These are phyloP conservation scores for Trichoderma sp. DNA, from an alignment of 2,329 filamentous ascomycete genomes.

Conservation along the genomic window DNA sequence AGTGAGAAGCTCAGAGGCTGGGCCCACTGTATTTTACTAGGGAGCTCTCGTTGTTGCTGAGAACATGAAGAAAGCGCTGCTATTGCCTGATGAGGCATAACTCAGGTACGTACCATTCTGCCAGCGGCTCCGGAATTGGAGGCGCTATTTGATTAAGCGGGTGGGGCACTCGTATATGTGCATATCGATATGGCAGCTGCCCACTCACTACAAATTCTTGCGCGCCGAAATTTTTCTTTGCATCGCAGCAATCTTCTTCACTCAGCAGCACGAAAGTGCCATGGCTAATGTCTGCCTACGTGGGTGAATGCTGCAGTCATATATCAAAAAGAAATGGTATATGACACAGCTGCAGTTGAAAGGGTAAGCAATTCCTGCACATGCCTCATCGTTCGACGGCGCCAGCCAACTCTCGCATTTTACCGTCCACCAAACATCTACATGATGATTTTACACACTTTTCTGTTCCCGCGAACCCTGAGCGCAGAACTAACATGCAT, in stretches of 20 bases:
- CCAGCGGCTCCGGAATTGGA: background rate
- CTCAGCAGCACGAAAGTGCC: background rate
- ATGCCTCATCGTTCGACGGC: slow-evolving; percentile 8
- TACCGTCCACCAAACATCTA: background rate
- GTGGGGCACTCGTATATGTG: background rate
- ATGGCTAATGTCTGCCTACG: background rate
- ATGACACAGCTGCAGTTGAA: background rate
- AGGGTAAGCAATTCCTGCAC: background rate
- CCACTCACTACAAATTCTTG: slow-evolving; percentile 13
- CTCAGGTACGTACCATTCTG: background rate
- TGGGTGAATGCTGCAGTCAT: background rate
- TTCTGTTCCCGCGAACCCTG: slow-evolving; percentile 61
- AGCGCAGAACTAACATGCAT: slow-evolving; percentile 69
- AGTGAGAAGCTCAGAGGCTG: slow-evolving; percentile 3
- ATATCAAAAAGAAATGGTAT: background rate
- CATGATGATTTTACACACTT: slow-evolving; percentile 57
- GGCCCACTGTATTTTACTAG: background rate
- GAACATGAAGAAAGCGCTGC: background rate
- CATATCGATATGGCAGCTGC: slow-evolving; percentile 17
- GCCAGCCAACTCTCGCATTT: background rate
- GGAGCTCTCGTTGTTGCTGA: background rate
- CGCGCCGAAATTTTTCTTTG: slow-evolving; percentile 10
- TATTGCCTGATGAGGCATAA: background rate
- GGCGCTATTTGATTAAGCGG: background rate
- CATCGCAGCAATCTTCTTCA: background rate